A percentile compares a stretch with the other conserved stretches of the same genome.
phyloP scores from a whole-genome alignment of 1,284 basidiomycete species.

The Sporisorium exsertum region DNA sequence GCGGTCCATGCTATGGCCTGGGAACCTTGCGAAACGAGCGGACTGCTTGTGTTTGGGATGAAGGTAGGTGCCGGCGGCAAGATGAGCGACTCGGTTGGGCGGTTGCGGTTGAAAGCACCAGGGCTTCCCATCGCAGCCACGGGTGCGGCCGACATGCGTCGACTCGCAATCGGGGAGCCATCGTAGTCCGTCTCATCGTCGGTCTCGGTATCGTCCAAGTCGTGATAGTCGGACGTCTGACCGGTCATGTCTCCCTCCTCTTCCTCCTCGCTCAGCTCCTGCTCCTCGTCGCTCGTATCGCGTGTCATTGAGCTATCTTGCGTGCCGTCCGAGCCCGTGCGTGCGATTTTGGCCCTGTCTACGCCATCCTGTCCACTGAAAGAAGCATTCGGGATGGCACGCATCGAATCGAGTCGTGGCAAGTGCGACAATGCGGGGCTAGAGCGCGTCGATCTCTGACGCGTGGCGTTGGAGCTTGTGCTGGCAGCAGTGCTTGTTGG shows the following conservation, averaged over 20 bases:
- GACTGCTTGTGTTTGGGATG: conserved; percentile 18
- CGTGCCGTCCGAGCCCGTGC: conserved; percentile 27
- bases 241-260: conserved; percentile 35
- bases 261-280: conserved; percentile 47
- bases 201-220: conserved; percentile 40
- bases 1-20: conserved; percentile 7
- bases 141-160: conserved; percentile 26
- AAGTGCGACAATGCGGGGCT: conserved; percentile 53
- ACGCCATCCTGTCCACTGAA: conserved; percentile 6
- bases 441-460: conserved; percentile 24
- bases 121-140: conserved; percentile 30
- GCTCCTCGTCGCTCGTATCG: conserved; percentile 50
- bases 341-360: conserved; percentile 5
- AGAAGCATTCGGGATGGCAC: conserved; percentile 16
- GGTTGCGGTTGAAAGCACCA: conserved; percentile 48
- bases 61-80: conserved; percentile 57
- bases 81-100: conserved; percentile 40
- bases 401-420: conserved; percentile 61
- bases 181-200: conserved; percentile 56
- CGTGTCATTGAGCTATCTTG: conserved; percentile 7
- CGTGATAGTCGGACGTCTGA: conserved; percentile 42
- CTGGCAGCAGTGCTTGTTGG: conserved; percentile 1
- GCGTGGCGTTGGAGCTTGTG: conserved; percentile 16
- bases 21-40: conserved; percentile 1
- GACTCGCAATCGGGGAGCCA: conserved; percentile 26